Base-by-base conservation (phyloP, 139 green algal species). In the Coccomyxa sp. region DNA sequence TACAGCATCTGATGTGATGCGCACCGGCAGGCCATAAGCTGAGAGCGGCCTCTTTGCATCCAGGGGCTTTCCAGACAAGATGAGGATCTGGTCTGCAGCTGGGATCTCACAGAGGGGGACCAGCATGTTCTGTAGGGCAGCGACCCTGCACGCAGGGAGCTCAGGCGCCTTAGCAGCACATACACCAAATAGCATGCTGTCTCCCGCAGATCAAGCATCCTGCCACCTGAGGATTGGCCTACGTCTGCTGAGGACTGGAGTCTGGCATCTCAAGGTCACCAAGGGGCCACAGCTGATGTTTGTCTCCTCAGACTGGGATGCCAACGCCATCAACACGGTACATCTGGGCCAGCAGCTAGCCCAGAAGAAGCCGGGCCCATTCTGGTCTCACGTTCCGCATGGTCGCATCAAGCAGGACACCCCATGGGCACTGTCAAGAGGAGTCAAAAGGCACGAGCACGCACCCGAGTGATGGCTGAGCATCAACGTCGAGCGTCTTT, bases 41-140 rank as follows among this genome's bases (percentile, higher is more conserved):
- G 79, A 72, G 8, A 98, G 82, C 6, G 78, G 75, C 70, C 90
- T 86, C 5, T 68, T 38, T 6, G 85, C 82, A 68, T 97, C 94
- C 39, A 98, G 81, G 9, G 85, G 81, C 2, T 81, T 76, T 8
- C 91, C 92, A 72, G 88, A 81, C 76, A 83, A 90, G 85, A 96
- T 95, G 5, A 94, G 58, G 37, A 98, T 94, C 77, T 98, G 94
- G 50, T 98, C 95, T 0, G 71, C 72, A 2, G 86, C 68, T 0
- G 85, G 73, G 6, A 97, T 86, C 38, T 84, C 90, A 0, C 92
- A 95, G 24, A 97, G 88, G 0, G 88, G 76, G 8, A 88, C 89
- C 64, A 98, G 81, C 39, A 89, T 87, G 27, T 91, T 77, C 82
- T 96, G 90, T 34, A 98, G 84, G 0, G 84, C 85, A 29, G 94